A percentile compares a stretch with the other conserved stretches of the same genome.
These are phyloP conservation scores for Fusarium sororula DNA, from an alignment of 2,329 filamentous ascomycete genomes.

Conservation along the genomic window DNA sequence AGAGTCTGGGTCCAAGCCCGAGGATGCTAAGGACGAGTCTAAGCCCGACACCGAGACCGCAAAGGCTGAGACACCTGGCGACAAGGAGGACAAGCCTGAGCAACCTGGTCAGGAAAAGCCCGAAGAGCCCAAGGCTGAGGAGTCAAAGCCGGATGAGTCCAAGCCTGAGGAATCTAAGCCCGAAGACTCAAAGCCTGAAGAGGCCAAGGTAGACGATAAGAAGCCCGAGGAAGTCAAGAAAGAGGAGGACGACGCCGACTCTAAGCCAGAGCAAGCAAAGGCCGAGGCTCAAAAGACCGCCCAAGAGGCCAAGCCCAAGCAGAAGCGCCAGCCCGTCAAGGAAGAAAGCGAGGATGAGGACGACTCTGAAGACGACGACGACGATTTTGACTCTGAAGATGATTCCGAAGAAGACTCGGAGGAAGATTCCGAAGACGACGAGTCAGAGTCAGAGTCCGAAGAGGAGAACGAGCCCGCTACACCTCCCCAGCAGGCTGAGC, in stretches of 20 bases:
- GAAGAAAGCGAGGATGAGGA: constrained; percentile 31
- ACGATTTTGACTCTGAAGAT: constrained; percentile 32
- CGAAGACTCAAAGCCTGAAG: constrained; percentile 4
- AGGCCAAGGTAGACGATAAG: constrained; percentile 5
- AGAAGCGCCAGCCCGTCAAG: constrained; percentile 11
- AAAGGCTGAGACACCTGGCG: constrained; percentile 12
- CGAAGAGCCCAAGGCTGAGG: not conserved
- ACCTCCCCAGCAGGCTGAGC: constrained; percentile 32
- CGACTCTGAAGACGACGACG: constrained; percentile 24
- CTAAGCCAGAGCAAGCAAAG: constrained; percentile 19
- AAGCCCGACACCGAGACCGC: constrained; percentile 13
- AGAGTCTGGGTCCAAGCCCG: constrained; percentile 9
- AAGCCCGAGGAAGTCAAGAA: constrained; percentile 22
- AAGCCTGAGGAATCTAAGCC: constrained; percentile 5
- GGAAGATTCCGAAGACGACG: constrained; percentile 31
- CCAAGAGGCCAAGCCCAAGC: constrained; percentile 21
- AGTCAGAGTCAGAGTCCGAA: constrained; percentile 36
- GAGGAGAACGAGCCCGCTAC: constrained; percentile 40
- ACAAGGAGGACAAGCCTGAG: constrained; percentile 19
- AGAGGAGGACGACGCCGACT: not conserved
- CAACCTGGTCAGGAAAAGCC: not conserved
- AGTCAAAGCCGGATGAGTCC: not conserved
- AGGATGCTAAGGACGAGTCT: constrained; percentile 2
- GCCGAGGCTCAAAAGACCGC: constrained; percentile 1
- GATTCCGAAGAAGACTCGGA: constrained; percentile 27